Evolutionary conservation across 1,139 yeast genomes (phyloP).

Genomic region (Waltiozyma sp.): DNA sequence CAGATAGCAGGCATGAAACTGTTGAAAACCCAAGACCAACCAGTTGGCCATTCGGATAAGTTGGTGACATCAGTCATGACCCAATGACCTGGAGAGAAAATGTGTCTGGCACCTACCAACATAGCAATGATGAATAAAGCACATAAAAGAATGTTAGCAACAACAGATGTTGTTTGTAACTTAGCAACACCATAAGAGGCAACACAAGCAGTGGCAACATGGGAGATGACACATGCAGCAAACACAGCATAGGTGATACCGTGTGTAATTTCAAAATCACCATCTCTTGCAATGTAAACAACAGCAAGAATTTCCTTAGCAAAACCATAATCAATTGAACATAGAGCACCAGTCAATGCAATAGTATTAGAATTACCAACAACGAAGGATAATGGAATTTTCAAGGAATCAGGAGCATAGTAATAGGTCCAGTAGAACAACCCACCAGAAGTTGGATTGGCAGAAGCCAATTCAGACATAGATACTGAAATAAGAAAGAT

Average conservation of each 20-base stretch:
- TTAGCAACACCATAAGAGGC: slow-evolving; percentile 40
- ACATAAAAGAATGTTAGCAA: slow-evolving; percentile 39
- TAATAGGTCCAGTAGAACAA: slow-evolving; percentile 46
- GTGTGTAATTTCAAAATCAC: slow-evolving; percentile 31
- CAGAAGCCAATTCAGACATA: slow-evolving; percentile 54
- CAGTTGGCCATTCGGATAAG: slow-evolving; percentile 58
- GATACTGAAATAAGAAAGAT: slow-evolving; percentile 27
- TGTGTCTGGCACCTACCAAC: slow-evolving; percentile 39
- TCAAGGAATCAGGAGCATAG: slow-evolving; percentile 32
- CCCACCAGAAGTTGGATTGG: slow-evolving; percentile 68
- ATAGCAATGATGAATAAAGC: slow-evolving; percentile 46
- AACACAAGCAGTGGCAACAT: slow-evolving; percentile 32
- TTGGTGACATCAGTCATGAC: slow-evolving; percentile 40
- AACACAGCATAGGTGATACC: slow-evolving; percentile 40
- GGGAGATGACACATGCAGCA: slow-evolving; percentile 35
- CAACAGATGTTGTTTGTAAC: slow-evolving; percentile 45
- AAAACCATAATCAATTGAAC: slow-evolving; percentile 44
- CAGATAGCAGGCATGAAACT: slow-evolving; percentile 54
- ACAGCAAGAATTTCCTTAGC: slow-evolving; percentile 38
- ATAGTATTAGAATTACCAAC: slow-evolving; percentile 46
- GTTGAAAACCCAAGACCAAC: slow-evolving; percentile 41
- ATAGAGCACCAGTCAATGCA: slow-evolving; percentile 40
- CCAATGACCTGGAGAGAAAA: slow-evolving; percentile 42
- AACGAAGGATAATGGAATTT: slow-evolving; percentile 34
- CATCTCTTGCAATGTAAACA: slow-evolving; percentile 33